A percentile compares a stretch with the other conserved stretches of the same genome.
These are phyloP conservation scores for Leptodermis oblonga DNA, from an alignment of 257 asterid genomes.

Conservation along the genomic window DNA sequence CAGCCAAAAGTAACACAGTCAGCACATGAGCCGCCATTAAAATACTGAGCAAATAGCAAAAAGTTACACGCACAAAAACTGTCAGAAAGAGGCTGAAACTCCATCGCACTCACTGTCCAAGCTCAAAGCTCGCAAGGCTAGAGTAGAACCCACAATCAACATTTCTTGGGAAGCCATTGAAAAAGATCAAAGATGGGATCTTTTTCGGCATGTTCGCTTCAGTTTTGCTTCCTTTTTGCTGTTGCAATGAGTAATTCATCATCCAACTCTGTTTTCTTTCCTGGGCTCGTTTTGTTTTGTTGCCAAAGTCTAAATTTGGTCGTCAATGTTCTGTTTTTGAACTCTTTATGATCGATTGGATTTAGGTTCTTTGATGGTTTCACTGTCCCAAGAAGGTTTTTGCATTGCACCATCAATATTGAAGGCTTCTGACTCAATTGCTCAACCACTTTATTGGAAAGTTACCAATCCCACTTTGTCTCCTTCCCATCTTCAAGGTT, in stretches of 20 bases:
- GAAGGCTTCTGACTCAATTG: constrained; percentile 29
- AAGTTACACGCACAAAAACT: constrained; percentile 2
- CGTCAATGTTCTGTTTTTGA: constrained; percentile 5
- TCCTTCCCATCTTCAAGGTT: constrained; percentile 88
- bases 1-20: too few species aligned
- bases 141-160: constrained; percentile 8
- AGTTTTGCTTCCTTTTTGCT: constrained; percentile 24
- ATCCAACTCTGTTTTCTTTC: constrained; percentile 2
- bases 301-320: not conserved
- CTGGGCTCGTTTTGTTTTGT: not conserved
- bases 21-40: not conserved
- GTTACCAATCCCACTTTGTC: constrained; percentile 86
- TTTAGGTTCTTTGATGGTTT: constrained; percentile 38
- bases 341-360: constrained; percentile 13
- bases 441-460: constrained; percentile 77
- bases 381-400: constrained; percentile 56
- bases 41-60: not conserved
- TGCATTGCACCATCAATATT: constrained; percentile 64
- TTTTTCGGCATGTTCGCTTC: constrained; percentile 29
- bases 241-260: constrained; percentile 28
- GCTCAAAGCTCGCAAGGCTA: not conserved
- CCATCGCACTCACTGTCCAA: constrained; percentile 2
- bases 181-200: constrained; percentile 44
- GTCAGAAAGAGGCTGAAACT: constrained; percentile 1
- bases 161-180: not conserved